Conservation (phyloP, 2,329 filamentous ascomycete species). For the Cadophora gregata region DNA sequence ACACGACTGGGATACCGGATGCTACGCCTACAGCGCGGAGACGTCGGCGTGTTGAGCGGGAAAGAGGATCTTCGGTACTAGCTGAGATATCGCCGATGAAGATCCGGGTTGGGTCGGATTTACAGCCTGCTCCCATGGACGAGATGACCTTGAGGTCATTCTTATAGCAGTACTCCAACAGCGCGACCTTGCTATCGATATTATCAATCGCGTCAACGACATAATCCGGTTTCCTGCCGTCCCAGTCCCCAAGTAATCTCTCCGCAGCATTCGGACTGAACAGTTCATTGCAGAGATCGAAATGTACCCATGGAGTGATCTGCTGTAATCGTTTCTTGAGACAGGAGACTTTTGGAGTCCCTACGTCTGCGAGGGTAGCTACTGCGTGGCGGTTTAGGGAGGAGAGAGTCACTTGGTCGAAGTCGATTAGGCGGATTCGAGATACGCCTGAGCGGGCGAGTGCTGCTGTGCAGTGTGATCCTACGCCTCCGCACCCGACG, state of each 20-base stretch:
- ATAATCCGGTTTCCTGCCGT: constrained; percentile 74
- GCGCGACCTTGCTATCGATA: constrained; percentile 92
- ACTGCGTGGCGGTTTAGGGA: constrained; percentile 96
- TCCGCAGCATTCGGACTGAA: constrained; percentile 74
- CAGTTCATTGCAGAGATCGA: constrained; percentile 85
- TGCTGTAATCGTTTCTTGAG: constrained; percentile 81
- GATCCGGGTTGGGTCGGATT: constrained; percentile 83
- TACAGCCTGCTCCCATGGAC: constrained; percentile 95
- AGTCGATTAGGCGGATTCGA: constrained; percentile 89
- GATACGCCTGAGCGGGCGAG: constrained; percentile 88
- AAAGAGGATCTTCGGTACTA: constrained; percentile 88
- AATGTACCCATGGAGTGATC: constrained; percentile 88
- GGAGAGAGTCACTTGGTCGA: constrained; percentile 95
- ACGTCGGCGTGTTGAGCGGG: constrained; percentile 79
- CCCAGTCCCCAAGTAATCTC: constrained; percentile 71
- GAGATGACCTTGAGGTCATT: constrained; percentile 83
- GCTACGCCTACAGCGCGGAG: constrained; percentile 76
- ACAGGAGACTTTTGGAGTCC: constrained; percentile 88
- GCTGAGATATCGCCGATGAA: constrained; percentile 89
- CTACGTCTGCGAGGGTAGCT: constrained; percentile 91
- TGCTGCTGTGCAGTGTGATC: constrained; percentile 86
- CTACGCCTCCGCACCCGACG: constrained; percentile 93
- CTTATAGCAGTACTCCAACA: constrained; percentile 86
- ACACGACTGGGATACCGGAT: constrained; percentile 88
- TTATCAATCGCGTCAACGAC: constrained; percentile 99